Percentiles rank a stretch among this genome's conserved stretches.
Evolutionary conservation across 495 filamentous ascomycete species (phyloP).

Genomic region (Bacidia rubella): DNA sequence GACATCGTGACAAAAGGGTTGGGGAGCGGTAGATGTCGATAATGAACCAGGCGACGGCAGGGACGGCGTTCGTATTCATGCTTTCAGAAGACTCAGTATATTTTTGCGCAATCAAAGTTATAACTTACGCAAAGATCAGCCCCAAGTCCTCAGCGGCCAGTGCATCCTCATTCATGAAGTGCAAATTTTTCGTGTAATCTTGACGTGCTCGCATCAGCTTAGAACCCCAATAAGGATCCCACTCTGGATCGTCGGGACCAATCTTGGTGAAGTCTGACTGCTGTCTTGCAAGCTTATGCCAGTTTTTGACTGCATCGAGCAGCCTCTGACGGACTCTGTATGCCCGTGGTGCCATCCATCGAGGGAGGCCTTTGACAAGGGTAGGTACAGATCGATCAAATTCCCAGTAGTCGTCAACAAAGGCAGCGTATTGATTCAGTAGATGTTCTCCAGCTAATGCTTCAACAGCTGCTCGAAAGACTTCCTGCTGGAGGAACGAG

Average conservation of each 20-base stretch:
- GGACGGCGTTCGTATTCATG: slow-evolving; percentile 9
- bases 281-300: slow-evolving; percentile 5
- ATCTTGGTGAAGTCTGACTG: not conserved
- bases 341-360: slow-evolving; percentile 1
- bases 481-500: not conserved
- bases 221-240: slow-evolving; percentile 6
- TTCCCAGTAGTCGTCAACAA: slow-evolving; percentile 5
- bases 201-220: slow-evolving; percentile 3
- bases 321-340: slow-evolving; percentile 1
- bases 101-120: slow-evolving; percentile 1
- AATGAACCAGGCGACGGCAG: not conserved
- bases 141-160: slow-evolving; percentile 11
- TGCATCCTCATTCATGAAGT: slow-evolving; percentile 6
- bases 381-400: not conserved
- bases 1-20: not conserved
- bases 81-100: not conserved
- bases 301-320: slow-evolving; percentile 8
- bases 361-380: not conserved
- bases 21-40: slow-evolving; percentile 2
- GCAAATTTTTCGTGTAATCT: not conserved
- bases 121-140: slow-evolving; percentile 8
- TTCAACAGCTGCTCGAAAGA: not conserved
- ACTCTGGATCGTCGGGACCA: not conserved
- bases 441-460: not conserved
- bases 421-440: not conserved